These are phyloP conservation scores for Breynia disticha DNA, from an alignment of 441 rosid genomes.

Conservation along the genomic window DNA sequence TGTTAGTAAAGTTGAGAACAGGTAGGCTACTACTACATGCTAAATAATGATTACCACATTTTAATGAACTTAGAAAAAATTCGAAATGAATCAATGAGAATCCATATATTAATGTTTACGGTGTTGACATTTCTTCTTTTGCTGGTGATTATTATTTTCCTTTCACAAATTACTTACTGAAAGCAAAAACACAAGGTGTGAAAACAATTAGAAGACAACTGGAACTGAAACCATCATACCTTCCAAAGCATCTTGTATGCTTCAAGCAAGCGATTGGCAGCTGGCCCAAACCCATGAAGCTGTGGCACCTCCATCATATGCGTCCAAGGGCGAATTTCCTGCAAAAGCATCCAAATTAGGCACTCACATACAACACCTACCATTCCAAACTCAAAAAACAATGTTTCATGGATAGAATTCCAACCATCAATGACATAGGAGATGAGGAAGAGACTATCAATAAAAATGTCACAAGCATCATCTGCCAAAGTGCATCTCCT, in stretches of 20 bases:
- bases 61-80: too few relatives aligned
- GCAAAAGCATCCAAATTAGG: slow-evolving; percentile 8
- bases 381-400: too few relatives aligned
- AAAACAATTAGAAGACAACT: too few relatives aligned
- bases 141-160: not conserved
- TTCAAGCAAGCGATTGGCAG: slow-evolving; percentile 91
- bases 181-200: not conserved
- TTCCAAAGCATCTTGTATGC: slow-evolving; percentile 96
- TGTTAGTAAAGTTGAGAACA: too few relatives aligned
- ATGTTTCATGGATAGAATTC: too few relatives aligned
- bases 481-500: too few relatives aligned
- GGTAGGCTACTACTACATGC: too few relatives aligned
- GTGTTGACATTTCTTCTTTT: too few relatives aligned
- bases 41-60: too few relatives aligned
- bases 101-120: too few relatives aligned
- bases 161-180: not conserved
- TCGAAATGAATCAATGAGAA: too few relatives aligned
- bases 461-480: too few relatives aligned
- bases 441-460: not conserved
- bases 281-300: slow-evolving; percentile 98
- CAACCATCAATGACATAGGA: not conserved
- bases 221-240: slow-evolving; percentile 28
- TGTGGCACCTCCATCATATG: slow-evolving; percentile 99
- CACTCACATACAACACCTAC: not conserved
- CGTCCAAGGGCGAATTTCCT: slow-evolving; percentile 99